Conservation (phyloP, 805 yeast genomes). For the Saturnispora diversa region DNA sequence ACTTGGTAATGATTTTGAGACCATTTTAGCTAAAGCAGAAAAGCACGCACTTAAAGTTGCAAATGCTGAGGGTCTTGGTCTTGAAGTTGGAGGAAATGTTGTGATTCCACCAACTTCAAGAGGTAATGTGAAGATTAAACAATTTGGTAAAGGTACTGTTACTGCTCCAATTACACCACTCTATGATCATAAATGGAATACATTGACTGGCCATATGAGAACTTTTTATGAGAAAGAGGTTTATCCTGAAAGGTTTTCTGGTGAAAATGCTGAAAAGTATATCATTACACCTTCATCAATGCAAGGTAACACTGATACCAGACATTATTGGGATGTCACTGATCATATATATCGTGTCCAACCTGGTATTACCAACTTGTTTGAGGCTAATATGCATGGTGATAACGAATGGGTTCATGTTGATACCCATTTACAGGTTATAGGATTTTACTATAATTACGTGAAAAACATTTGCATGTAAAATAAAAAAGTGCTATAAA, state of each 20-base stretch:
- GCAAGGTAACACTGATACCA: slow-evolving; percentile 68
- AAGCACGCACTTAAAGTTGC: slow-evolving; percentile 30
- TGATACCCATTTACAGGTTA: slow-evolving; percentile 49
- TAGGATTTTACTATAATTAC: slow-evolving; percentile 30
- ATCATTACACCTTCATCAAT: slow-evolving; percentile 52
- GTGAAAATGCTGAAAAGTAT: slow-evolving; percentile 10
- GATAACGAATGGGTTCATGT: slow-evolving; percentile 52
- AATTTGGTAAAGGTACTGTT: slow-evolving; percentile 11
- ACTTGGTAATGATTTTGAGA: slow-evolving; percentile 28
- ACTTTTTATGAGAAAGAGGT: slow-evolving; percentile 51
- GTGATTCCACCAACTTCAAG: slow-evolving; percentile 15
- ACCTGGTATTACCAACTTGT: slow-evolving; percentile 35
- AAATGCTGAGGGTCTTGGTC: slow-evolving; percentile 29
- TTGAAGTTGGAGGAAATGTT: slow-evolving; percentile 33
- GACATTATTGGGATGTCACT: slow-evolving; percentile 55
- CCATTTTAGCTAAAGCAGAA: slow-evolving; percentile 39
- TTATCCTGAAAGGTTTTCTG: slow-evolving; percentile 22
- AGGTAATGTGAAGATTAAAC: slow-evolving; percentile 21
- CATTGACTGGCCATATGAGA: slow-evolving; percentile 53
- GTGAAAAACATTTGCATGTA: slow-evolving; percentile 10
- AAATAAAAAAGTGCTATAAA: not conserved
- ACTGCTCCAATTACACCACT: slow-evolving; percentile 39
- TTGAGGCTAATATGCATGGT: slow-evolving; percentile 43
- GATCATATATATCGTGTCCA: slow-evolving; percentile 53
- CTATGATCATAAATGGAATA: slow-evolving; percentile 41